Base-by-base conservation (phyloP, 495 filamentous ascomycete species). In the Cairneyella variabilis region DNA sequence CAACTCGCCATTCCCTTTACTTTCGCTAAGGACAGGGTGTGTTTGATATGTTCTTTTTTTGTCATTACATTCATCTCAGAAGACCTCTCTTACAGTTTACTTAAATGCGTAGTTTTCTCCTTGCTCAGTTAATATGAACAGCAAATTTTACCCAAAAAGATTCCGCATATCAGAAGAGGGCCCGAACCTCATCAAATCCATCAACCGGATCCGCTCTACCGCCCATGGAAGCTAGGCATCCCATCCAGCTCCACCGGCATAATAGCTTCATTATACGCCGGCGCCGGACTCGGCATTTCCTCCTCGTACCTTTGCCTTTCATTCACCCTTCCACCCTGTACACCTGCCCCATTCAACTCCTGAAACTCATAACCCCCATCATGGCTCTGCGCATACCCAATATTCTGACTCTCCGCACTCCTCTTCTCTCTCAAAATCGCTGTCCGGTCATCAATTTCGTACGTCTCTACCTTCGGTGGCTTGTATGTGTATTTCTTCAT, bases 371-470 rank as follows among this genome's bases (percentile, higher is more conserved):
- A 26, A 28, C 22, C 25, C 36, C 16, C 17, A n/a, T n/a, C n/a
- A n/a, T n/a, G n/a, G n/a, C n/a, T 27, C 43, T 20, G 12, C 43
- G 22, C 21, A 25, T 25, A 14, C 43, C 43, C 22, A 46, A 11
- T 16, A 14, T 21, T n/a, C 10, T 14, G 7, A 32, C 28, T 14
- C 28, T 26, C 30, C 21, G 10, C 21, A 16, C 16, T 25, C 36
- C 48, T 28, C 32, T 52, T 45, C 12, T 38, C 40, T 18, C 40
- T 18, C 20, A 47, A 3, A 12, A 30, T 30, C 12, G 22, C 50
- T 3, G 10, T 32, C 17, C 27, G 54, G 42, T 58, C 45, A 37
- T 47, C 51, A 27, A 58, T 53, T 46, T 58, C 56, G 44, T 58
- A 40, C 21, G 50, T 38, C n/a, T 58, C 50, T 8, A 50, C 44